Conservation (phyloP, 2,329 filamentous ascomycete genomes). For the Ceratocystiopsis sp. region DNA sequence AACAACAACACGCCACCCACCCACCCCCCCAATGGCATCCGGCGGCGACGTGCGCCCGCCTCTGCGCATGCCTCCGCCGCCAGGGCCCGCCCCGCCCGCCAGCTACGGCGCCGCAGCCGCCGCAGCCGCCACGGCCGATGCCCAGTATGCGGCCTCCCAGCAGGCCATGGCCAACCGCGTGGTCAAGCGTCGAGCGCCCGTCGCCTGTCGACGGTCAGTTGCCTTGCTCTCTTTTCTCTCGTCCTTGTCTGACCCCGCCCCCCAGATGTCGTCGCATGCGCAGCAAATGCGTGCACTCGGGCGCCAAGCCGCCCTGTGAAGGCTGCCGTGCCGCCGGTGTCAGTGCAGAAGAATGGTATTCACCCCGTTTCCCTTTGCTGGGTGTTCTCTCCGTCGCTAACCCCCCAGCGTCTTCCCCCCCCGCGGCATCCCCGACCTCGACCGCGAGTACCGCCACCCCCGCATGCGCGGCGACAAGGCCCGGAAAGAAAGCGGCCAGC, state of each 20-base stretch:
- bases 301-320: slow-evolving; percentile 21
- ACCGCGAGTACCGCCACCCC: slow-evolving; percentile 39
- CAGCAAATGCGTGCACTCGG: slow-evolving; percentile 11
- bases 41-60: no score
- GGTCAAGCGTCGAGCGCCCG: slow-evolving; percentile 10
- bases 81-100: no score
- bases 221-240: no score
- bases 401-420: slow-evolving; percentile 29
- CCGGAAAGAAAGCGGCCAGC: slow-evolving; percentile 14
- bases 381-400: not conserved
- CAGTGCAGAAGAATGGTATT: slow-evolving; percentile 30
- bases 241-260: not conserved
- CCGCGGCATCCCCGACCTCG: slow-evolving; percentile 34
- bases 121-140: not conserved
- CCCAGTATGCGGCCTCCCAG: not conserved
- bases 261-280: slow-evolving; percentile 11
- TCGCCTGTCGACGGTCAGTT: slow-evolving; percentile 10
- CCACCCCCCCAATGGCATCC: no score
- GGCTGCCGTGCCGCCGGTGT: slow-evolving; percentile 33
- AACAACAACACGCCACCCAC: no score
- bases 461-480: slow-evolving; percentile 31
- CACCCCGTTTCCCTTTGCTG: not conserved
- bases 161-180: slow-evolving; percentile 1
- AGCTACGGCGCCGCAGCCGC: not conserved
- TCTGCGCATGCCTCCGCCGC: no score